These are phyloP conservation scores for Mortierella sp. DNA, from an alignment of 371 early-diverging fungal species.

Conservation along the genomic window DNA sequence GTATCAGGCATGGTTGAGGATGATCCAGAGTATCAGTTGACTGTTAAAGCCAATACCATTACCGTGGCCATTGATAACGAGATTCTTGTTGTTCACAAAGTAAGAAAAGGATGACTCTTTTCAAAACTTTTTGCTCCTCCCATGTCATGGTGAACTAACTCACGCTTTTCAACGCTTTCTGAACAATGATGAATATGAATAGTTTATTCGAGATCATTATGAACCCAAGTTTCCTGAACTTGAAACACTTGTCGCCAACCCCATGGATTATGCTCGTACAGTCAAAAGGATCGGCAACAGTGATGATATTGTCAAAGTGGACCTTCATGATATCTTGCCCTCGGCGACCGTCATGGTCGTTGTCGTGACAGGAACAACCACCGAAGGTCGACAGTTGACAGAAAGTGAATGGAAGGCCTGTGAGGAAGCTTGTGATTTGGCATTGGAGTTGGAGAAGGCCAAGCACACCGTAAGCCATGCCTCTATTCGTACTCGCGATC, in stretches of 20 bases:
- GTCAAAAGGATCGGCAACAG: constrained; percentile 88
- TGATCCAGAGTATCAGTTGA: constrained; percentile 89
- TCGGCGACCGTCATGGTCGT: constrained; percentile 91
- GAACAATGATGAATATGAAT: no score
- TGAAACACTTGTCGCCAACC: constrained; percentile 85
- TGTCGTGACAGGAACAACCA: constrained; percentile 92
- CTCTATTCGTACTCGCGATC: no score
- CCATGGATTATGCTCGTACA: constrained; percentile 89
- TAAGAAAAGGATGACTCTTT: constrained; percentile 50
- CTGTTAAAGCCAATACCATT: constrained; percentile 88
- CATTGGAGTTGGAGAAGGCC: constrained; percentile 76
- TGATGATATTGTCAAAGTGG: constrained; percentile 73
- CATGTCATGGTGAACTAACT: no score
- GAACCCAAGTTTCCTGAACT: constrained; percentile 90
- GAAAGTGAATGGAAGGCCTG: constrained; percentile 71
- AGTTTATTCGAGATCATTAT: constrained; percentile 93
- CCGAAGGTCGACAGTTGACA: constrained; percentile 73
- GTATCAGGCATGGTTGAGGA: constrained; percentile 75
- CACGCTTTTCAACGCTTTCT: no score
- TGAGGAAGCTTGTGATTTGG: constrained; percentile 87
- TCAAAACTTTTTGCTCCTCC: no score
- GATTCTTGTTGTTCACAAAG: constrained; percentile 87
- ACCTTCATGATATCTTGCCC: constrained; percentile 82
- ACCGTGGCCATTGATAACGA: constrained; percentile 90
- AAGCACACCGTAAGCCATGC: constrained; percentile 69